Evolutionary conservation across 495 filamentous ascomycete species (phyloP).

Genomic region (Stereocaulon alpinum): DNA sequence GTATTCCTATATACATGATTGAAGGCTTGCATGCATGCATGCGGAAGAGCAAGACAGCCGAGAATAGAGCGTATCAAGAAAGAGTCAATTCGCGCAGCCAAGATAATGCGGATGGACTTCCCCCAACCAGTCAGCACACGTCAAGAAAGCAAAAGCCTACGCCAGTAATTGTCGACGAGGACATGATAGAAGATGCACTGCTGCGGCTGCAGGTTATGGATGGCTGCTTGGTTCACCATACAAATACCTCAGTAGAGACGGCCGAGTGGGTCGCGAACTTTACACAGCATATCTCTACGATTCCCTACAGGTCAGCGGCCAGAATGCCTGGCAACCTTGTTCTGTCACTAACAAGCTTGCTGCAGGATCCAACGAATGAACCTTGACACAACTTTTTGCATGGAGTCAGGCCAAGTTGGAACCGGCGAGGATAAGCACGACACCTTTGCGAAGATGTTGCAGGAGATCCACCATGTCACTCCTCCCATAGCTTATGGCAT

Average conservation of each 20-base stretch:
- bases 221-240: conserved; percentile 61
- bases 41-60: conserved; percentile 56
- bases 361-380: conserved; percentile 36
- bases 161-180: conserved; percentile 46
- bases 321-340: not conserved
- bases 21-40: conserved; percentile 60
- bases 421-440: conserved; percentile 57
- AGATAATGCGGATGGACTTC: conserved; percentile 22
- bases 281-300: conserved; percentile 69
- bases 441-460: conserved; percentile 68
- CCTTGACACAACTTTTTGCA: conserved; percentile 60
- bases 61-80: conserved; percentile 56
- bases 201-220: conserved; percentile 62
- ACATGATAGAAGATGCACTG: conserved; percentile 62
- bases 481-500: conserved; percentile 65
- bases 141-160: conserved; percentile 21
- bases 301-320: conserved; percentile 50
- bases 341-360: not conserved
- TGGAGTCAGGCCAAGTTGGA: conserved; percentile 73
- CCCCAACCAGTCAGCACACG: conserved; percentile 8
- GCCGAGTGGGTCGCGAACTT: conserved; percentile 71
- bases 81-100: conserved; percentile 47
- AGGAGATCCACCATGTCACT: conserved; percentile 66
- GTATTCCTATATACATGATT: conserved; percentile 62
- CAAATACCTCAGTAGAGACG: conserved; percentile 48